These are phyloP conservation scores for Boletus rubescentipes DNA, from an alignment of 768 basidiomycete genomes.

Conservation along the genomic window DNA sequence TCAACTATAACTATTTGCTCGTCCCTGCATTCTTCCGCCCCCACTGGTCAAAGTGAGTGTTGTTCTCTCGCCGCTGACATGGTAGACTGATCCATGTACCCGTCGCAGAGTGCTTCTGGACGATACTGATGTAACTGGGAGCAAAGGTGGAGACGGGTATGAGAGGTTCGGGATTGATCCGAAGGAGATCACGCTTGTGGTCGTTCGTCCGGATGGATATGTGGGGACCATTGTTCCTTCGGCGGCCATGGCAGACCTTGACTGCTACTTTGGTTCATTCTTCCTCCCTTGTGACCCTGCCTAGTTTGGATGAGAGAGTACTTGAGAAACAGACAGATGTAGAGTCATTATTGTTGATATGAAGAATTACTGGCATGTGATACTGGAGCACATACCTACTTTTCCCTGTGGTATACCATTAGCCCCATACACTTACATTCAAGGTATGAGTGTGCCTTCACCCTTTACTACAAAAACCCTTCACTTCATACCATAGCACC, in stretches of 20 bases:
- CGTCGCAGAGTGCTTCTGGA: slow-evolving; percentile 31
- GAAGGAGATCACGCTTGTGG: slow-evolving; percentile 32
- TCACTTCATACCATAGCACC: too few species aligned
- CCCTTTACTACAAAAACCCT: too few species aligned
- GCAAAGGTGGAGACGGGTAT: slow-evolving; percentile 33
- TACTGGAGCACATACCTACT: too few species aligned
- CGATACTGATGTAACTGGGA: slow-evolving; percentile 31
- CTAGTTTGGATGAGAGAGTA: background rate
- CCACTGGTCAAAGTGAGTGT: slow-evolving; percentile 1
- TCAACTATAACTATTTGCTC: slow-evolving; percentile 27
- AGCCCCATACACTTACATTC: too few species aligned
- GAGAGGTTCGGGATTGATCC: slow-evolving; percentile 29
- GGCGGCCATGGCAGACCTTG: slow-evolving; percentile 32
- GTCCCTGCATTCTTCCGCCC: slow-evolving; percentile 25
- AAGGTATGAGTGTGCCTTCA: too few species aligned
- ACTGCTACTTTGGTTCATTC: slow-evolving; percentile 50
- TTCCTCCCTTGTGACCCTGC: slow-evolving; percentile 22
- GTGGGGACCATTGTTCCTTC: slow-evolving; percentile 33
- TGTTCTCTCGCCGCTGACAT: background rate
- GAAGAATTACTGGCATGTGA: too few species aligned
- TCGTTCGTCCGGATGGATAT: slow-evolving; percentile 39
- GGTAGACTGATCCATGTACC: background rate
- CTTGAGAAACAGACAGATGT: background rate
- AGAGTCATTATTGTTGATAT: too few species aligned
- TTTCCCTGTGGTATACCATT: too few species aligned